Evolutionary conservation across 2,329 filamentous ascomycete genomes (phyloP), one percentile per base, ranked within the genome.

Genomic region (Cercospora berteroae): DNA sequence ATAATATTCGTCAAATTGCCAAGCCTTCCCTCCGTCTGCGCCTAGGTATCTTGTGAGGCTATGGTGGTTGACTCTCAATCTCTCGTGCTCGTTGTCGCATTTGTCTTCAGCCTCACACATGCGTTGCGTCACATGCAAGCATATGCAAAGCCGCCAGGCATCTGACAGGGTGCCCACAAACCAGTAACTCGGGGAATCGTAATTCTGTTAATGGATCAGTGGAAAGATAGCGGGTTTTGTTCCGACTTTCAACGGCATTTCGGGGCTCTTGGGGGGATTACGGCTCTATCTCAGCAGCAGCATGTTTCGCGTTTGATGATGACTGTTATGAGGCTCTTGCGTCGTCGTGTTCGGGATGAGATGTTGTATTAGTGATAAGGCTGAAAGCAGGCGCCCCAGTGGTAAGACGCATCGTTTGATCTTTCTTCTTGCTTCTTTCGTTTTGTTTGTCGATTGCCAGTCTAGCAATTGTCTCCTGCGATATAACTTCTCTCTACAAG

Each of bases 51-150:
- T n/a, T n/a, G n/a, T n/a, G n/a, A n/a, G n/a, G n/a, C n/a, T n/a
- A n/a, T n/a, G n/a, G n/a, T n/a, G n/a, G n/a, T n/a, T n/a, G n/a
- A n/a, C n/a, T n/a, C n/a, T n/a, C n/a, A n/a, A n/a, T n/a, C n/a
- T n/a, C 25, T 57, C 55, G 55, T 57, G 55, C 55, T 57, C 55
- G 55, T 57, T 57, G 55, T 57, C 55, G 52, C 23, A n/a, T 56
- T 4, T n/a, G 13, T 7, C 8, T 27, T 56, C 23, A 31, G 52
- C 27, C 27, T 27, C 52, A 23, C 9, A 48, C 42, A 23, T 23
- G 52, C 52, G 20, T 20, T 31, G 31, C 18, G 7, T 56, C 52
- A 57, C 29, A 33, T 57, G 52, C 52, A 57, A 57, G 52, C 55
- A 57, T 18, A 33, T 20, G 55, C 55, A 57, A 31, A 31, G 6